Evolutionary conservation across 176 grass and related monocot genomes (phyloP).

Genomic region (Triticum turgidum): DNA sequence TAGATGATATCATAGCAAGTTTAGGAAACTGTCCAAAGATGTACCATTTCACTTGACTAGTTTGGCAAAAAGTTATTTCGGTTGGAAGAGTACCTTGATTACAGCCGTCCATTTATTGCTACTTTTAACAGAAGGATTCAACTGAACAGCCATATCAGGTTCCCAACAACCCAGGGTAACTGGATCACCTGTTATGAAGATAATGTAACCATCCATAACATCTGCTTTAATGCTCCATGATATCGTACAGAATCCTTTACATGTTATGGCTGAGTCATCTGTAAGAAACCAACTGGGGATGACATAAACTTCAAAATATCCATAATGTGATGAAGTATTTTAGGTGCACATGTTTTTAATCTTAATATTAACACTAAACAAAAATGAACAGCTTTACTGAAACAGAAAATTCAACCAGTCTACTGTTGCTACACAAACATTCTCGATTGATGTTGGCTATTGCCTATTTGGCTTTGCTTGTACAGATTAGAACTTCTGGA

Average conservation of each 20-base stretch:
- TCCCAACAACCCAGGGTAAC: slow-evolving; percentile 89
- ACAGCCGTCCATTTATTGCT: slow-evolving; percentile 63
- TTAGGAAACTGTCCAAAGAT: neutral
- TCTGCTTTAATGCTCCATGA: slow-evolving; percentile 83
- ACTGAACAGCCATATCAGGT: slow-evolving; percentile 69
- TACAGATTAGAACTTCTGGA: too few species aligned
- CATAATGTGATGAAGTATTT: slow-evolving; percentile 16
- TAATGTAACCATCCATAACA: slow-evolving; percentile 58
- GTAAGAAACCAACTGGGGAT: slow-evolving; percentile 41
- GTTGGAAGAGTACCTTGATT: slow-evolving; percentile 58
- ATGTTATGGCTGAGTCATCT: slow-evolving; percentile 59
- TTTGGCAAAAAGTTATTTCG: slow-evolving; percentile 15
- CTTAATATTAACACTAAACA: neutral
- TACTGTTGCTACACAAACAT: too few species aligned
- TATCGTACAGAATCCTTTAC: slow-evolving; percentile 82
- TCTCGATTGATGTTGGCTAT: too few species aligned
- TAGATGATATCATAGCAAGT: slow-evolving; percentile 11
- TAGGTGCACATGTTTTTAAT: slow-evolving; percentile 3
- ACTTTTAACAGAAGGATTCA: slow-evolving; percentile 53
- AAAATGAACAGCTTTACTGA: neutral
- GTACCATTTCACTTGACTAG: slow-evolving; percentile 9
- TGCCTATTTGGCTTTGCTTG: too few species aligned
- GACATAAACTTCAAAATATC: slow-evolving; percentile 20
- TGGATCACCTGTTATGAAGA: slow-evolving; percentile 80
- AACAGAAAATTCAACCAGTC: neutral